phyloP scores from a whole-genome alignment of 108 stramenopile genomes.

The Cyclotella atomus region DNA sequence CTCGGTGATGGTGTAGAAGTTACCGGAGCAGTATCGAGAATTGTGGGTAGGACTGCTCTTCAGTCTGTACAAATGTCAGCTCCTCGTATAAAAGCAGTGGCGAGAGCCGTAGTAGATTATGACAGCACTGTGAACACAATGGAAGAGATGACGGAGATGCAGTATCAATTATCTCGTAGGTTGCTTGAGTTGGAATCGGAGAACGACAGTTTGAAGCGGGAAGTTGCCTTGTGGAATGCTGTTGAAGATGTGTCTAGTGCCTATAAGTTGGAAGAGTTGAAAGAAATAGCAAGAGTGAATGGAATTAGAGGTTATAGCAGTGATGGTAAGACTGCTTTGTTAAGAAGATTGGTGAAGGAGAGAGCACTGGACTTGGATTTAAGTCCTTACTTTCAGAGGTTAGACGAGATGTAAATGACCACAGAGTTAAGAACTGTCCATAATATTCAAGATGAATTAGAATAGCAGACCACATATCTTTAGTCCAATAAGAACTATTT shows the following conservation, averaged over 20 bases:
- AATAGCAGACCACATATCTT: too few relatives aligned
- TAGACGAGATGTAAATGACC: constrained; percentile 3
- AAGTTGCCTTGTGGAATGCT: constrained; percentile 36
- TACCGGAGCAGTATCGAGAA: constrained; percentile 43
- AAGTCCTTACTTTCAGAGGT: constrained; percentile 15
- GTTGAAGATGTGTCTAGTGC: constrained; percentile 26
- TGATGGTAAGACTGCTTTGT: constrained; percentile 46
- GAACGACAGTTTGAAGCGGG: constrained; percentile 29
- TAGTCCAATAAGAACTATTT: too few relatives aligned
- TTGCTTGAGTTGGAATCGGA: constrained; percentile 31
- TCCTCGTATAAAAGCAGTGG: constrained; percentile 42
- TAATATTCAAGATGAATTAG: too few relatives aligned
- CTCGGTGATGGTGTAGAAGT: constrained; percentile 46
- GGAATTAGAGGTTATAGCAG: constrained; percentile 37
- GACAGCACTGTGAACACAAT: constrained; percentile 24
- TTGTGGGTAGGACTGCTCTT: constrained; percentile 41
- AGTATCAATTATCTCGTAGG: constrained; percentile 16
- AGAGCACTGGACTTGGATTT: constrained; percentile 31
- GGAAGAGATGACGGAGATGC: constrained; percentile 27
- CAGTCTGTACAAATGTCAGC: constrained; percentile 30
- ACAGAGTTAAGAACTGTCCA: too few relatives aligned
- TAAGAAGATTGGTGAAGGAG: constrained; percentile 47
- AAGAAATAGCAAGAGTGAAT: constrained; percentile 35
- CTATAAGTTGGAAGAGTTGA: constrained; percentile 49
- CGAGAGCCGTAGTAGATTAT: constrained; percentile 44